Evolutionary conservation across 1,139 yeast species (phyloP), one percentile per base, ranked within the genome.

Genomic region (Pichia sp.): DNA sequence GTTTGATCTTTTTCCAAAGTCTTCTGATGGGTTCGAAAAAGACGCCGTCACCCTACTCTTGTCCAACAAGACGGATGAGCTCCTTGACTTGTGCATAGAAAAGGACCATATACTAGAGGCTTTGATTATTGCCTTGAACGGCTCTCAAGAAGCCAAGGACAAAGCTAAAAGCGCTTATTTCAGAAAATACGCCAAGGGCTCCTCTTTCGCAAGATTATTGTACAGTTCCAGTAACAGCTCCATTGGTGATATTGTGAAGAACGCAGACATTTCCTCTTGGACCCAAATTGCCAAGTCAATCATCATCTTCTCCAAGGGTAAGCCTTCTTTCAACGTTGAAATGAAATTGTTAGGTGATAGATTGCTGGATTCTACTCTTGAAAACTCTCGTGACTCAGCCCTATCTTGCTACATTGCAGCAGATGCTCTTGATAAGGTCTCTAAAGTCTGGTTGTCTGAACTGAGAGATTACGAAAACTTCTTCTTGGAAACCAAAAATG

Each of bases 381-480:
- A 57, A 45, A 61, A 64, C 44, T 53, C 69, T 11, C 81, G 97
- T 70, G 82, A 84, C 63, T 79, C 83, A 66, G 97, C 99, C 1
- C 75, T 92, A 53, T 69, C 82, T 43, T 84, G 95, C 64, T 93
- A 85, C 69, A 76, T 90, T 62, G 89, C 92, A 13, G 97, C 97
- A 43, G 80, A 84, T 49, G 84, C 93, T 19, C 75, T 92, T 52
- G 95, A 87, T 59, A 88, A 85, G 67, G 84, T 89, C 52, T 82
- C 96, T 2, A 71, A 76, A 19, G 80, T 95, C 59, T 95, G 99
- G 99, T 78, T 89, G 55, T 74, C 80, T 45, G 99, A 93, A 69
- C 74, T 90, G 60, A 77, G 82, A 26, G 75, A 70, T 0, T 71
- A 78, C 57, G 96, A 92, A 70, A 64, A 72, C 10, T 73, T 75